A percentile compares a stretch with the other conserved stretches of the same genome.
These are phyloP conservation scores for Botrytis fragariae DNA, from an alignment of 2,329 filamentous ascomycete species.

Conservation along the genomic window DNA sequence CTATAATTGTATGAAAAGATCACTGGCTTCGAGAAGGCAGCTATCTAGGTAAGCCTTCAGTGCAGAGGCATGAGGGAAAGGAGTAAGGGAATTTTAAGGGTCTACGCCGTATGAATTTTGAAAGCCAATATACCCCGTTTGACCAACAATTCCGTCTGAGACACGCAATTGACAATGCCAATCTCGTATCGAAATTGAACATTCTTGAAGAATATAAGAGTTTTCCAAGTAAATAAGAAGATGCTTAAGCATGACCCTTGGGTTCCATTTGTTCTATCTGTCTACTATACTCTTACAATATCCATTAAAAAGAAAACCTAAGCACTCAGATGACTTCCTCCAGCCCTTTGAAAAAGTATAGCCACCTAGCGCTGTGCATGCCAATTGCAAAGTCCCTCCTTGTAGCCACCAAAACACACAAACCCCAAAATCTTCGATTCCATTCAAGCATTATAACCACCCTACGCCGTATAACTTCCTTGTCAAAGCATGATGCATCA, in stretches of 20 bases:
- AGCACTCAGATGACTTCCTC: not conserved
- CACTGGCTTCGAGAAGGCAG: not conserved
- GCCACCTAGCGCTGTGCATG: not conserved
- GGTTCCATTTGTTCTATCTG: constrained; percentile 6
- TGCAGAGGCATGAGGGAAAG: not conserved
- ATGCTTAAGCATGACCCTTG: not conserved
- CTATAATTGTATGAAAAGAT: not conserved
- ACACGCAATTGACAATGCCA: not conserved
- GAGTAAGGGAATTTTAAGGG: not conserved
- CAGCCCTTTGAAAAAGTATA: not conserved
- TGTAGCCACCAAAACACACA: constrained; percentile 4
- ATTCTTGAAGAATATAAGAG: not conserved
- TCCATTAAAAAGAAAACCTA: not conserved
- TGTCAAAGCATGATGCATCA: constrained; percentile 9
- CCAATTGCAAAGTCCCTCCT: not conserved
- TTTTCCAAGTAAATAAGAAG: not conserved
- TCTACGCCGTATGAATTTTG: not conserved
- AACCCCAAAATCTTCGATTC: not conserved
- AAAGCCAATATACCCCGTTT: not conserved
- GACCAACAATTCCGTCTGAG: not conserved
- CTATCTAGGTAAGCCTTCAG: not conserved
- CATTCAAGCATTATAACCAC: not conserved
- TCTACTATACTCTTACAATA: constrained; percentile 20
- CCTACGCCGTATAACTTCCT: constrained; percentile 10
- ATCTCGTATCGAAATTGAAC: not conserved